A percentile compares a stretch with the other conserved stretches of the same genome.
phyloP scores from a whole-genome alignment of 768 basidiomycete species.

The Suillus americanus region DNA sequence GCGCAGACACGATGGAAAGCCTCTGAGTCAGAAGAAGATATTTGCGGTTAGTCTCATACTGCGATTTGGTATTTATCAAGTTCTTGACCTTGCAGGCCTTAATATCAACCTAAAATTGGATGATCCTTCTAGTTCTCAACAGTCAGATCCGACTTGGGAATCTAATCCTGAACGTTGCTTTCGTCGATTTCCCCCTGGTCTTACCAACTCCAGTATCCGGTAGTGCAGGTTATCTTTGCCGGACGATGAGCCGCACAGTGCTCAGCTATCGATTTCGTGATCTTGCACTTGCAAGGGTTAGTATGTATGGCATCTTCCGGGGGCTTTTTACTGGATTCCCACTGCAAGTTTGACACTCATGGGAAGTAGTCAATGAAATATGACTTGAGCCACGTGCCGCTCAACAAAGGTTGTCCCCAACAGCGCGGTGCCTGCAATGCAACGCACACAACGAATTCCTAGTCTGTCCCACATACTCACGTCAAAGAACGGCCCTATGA shows the following conservation, averaged over 20 bases:
- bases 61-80: not conserved
- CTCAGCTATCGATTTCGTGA: not conserved
- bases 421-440: too few species aligned
- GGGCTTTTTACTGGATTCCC: not conserved
- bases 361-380: not conserved
- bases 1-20: not conserved
- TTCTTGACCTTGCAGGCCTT: not conserved
- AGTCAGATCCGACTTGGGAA: not conserved
- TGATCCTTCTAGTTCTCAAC: too few species aligned
- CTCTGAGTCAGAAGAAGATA: not conserved
- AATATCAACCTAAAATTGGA: not conserved
- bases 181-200: not conserved
- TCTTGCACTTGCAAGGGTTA: not conserved
- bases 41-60: not conserved
- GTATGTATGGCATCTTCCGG: not conserved
- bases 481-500: too few species aligned
- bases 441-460: too few species aligned
- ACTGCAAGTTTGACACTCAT: too few species aligned
- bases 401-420: too few species aligned
- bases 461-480: too few species aligned
- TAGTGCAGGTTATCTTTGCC: not conserved
- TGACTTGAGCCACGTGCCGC: too few species aligned
- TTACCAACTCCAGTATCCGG: too few species aligned
- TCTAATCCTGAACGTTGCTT: not conserved
- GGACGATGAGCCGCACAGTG: not conserved